Evolutionary conservation across 2,329 filamentous ascomycete genomes (phyloP), one percentile per base, ranked within the genome.

Genomic region (Colletotrichum trifolii): DNA sequence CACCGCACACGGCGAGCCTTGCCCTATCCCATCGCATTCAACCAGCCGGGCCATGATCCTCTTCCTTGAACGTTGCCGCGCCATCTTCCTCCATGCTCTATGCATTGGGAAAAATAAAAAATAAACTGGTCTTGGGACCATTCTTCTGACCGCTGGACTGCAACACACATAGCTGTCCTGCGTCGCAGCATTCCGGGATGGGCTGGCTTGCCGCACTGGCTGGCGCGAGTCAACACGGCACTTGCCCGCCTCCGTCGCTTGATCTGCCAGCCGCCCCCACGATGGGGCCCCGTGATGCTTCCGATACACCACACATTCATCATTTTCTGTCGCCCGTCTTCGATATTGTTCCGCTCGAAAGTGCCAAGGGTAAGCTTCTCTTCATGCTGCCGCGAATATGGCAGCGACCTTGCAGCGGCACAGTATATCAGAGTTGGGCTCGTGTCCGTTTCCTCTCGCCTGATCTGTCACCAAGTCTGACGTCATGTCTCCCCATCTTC

Each of bases 201-300:
- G 25, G 58, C 52, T 52, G 25, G 25, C 25, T 25, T 25, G 25
- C 25, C 25, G 25, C 25, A 25, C 25, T 25, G 39, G 58, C 52
- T 48, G 58, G 62, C 62, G 39, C 50, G 62, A 64, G 62, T 64
- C 62, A 64, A 63, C 25, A 47, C 57, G 57, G 45, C 50, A 61
- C 57, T 61, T 47, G 25, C 40, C 36, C 50, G 39, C 46, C n/a
- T n/a, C 57, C 50, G 45, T 55, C 52, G 62, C 50, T 64, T 54
- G 49, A 60, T 45, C 56, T 64, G 45, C 17, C 61, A 39, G 52
- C 50, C 25, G 39, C 57, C n/a, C 57, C 34, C 54, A 50, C 42
- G 17, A 40, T 34, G 40, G 39, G 39, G 52, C 39, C 57, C 46
- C 62, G 62, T 56, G 58, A 62, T 39, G 36, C n/a, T 10, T 15